Base-by-base conservation (phyloP, 129 eudicot genomes). In the Artemisia annua region DNA sequence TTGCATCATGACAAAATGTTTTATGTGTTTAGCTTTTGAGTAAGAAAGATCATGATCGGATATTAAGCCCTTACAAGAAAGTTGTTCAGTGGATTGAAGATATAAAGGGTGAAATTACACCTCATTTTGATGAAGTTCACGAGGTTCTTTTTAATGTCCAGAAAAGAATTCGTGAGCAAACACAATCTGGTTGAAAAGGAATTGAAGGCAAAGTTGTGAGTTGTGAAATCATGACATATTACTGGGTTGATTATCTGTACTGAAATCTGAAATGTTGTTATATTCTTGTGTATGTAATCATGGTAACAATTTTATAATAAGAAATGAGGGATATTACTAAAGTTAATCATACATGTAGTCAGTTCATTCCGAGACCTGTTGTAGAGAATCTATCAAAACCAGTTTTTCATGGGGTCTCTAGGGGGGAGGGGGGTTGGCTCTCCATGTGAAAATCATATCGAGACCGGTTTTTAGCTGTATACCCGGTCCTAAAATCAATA, bases 121-220 rank as follows among this genome's bases (percentile, higher is more conserved):
- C 96, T 76, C 84, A 92, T 79, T 92, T 92, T 71, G 95, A 92
- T 70, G 96, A 89, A 57, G 77, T 89, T 48, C 91, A 92, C 54
- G 75, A 17, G 11, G 7, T 83, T 70, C 73, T 92, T 26, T 81
- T 72, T 48, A 62, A 48, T 64, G 79, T 74, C 20, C 85, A 75
- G 61, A 85, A 62, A 75, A 73, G 61, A 75, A 49, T 89, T 18
- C 81, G 79, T 72, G 74, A 85, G 75, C 74, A 66, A 24, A 66
- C 14, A 3, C 60, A 75, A 28, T 66, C 79, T 43, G 80, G 62
- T 17, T 39, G 67, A 50, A 32, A 32, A 4, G 8, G 75, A 63
- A 74, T 20, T 77, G 49, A 67, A 64, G 52, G 83, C 91, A 2
- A 80, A 86, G 82, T 62, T 80, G 72, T 80, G 82, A 86, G 55